These are phyloP conservation scores for Pleurotus citrinopileatus DNA, from an alignment of 768 basidiomycete species.

Conservation along the genomic window DNA sequence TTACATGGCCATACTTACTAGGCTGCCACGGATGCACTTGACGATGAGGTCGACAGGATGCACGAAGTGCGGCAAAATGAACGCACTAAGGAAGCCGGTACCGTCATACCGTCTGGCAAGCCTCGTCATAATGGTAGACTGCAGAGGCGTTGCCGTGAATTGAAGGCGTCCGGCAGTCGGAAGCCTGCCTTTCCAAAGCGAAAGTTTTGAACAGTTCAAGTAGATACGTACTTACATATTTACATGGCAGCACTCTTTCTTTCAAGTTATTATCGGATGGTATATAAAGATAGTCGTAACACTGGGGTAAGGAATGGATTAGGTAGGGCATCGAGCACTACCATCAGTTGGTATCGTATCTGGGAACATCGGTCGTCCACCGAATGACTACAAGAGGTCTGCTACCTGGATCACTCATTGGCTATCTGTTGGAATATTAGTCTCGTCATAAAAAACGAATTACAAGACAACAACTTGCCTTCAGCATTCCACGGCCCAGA, in stretches of 20 bases:
- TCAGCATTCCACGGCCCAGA: conserved; percentile 8
- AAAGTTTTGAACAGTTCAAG: neutral
- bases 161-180: too few species aligned
- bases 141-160: too few species aligned
- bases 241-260: neutral
- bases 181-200: too few species aligned
- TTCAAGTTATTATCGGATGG: neutral
- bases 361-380: too few species aligned
- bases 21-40: neutral
- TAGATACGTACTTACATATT: neutral
- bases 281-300: neutral
- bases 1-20: neutral
- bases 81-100: neutral
- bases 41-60: neutral
- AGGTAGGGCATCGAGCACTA: neutral
- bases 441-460: neutral
- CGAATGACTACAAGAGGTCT: too few species aligned
- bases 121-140: too few species aligned
- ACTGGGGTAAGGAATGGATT: neutral
- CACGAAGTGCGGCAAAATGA: neutral
- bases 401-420: neutral
- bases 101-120: too few species aligned
- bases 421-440: neutral
- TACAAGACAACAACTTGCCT: neutral
- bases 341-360: neutral